Evolutionary conservation across 164 flowering plant species (phyloP).

Genomic region (Chimonanthus salicifolius): DNA sequence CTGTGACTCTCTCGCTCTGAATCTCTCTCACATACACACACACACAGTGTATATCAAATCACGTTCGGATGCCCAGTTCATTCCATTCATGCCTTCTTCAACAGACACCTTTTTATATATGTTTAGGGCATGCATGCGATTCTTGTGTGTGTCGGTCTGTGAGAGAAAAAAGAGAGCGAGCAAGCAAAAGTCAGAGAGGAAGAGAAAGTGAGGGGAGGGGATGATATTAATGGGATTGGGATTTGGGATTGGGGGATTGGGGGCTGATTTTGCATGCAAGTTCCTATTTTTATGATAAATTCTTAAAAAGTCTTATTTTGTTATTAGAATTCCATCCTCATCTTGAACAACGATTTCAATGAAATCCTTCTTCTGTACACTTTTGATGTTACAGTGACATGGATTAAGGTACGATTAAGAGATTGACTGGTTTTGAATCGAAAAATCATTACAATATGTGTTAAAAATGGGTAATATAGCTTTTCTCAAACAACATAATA

Average conservation of each 20-base stretch:
- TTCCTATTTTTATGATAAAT: too few relatives aligned
- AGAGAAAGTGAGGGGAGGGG: not conserved
- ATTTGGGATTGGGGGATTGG: not conserved
- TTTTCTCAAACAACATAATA: too few relatives aligned
- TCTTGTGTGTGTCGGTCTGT: not conserved
- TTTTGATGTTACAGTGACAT: not conserved
- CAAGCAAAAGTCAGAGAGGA: not conserved
- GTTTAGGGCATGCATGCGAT: not conserved
- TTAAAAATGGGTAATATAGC: too few relatives aligned
- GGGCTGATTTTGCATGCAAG: not conserved
- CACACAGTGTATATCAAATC: not conserved
- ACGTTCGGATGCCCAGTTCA: not conserved
- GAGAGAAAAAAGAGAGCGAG: not conserved
- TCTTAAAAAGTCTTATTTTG: too few relatives aligned
- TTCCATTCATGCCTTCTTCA: not conserved
- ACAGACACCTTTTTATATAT: not conserved
- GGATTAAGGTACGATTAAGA: not conserved
- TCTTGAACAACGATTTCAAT: too few relatives aligned
- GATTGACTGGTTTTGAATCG: too few relatives aligned
- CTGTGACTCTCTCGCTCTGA: not conserved
- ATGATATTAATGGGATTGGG: not conserved
- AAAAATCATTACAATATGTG: too few relatives aligned
- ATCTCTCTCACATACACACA: not conserved
- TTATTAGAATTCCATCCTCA: too few relatives aligned
- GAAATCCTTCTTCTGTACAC: too few relatives aligned